A percentile compares a stretch with the other conserved stretches of the same genome.
These are phyloP conservation scores for Torulaspora franciscae DNA, from an alignment of 805 yeast genomes.

Conservation along the genomic window DNA sequence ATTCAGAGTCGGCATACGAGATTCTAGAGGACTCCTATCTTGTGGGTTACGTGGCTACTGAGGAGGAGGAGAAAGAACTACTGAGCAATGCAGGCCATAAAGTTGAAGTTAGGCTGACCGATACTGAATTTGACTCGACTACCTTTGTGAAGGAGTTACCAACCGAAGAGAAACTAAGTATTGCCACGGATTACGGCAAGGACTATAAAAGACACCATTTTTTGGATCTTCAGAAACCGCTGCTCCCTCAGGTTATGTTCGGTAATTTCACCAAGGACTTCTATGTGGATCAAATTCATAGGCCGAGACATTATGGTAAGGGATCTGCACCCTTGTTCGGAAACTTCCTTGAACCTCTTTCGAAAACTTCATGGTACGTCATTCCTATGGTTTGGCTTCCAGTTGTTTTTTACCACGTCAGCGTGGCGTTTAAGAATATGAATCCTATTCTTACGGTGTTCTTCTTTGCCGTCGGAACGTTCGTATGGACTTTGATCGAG, in stretches of 20 bases:
- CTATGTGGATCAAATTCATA: conserved; percentile 91
- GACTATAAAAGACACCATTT: conserved; percentile 79
- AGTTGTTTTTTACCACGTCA: conserved; percentile 58
- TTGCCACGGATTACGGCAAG: conserved; percentile 69
- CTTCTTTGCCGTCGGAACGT: conserved; percentile 74
- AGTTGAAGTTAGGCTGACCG: conserved; percentile 54
- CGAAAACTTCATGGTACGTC: conserved; percentile 92
- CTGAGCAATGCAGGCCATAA: conserved; percentile 54
- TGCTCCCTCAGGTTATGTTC: conserved; percentile 71
- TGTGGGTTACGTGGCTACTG: conserved; percentile 79
- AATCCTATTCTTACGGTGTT: conserved; percentile 43
- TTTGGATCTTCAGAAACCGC: conserved; percentile 77
- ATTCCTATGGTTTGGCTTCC: conserved; percentile 89
- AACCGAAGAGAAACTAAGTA: conserved; percentile 61
- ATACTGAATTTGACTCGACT: conserved; percentile 45
- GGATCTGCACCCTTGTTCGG: conserved; percentile 97
- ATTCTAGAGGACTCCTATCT: conserved; percentile 76
- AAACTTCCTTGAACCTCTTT: conserved; percentile 85
- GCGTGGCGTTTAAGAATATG: conserved; percentile 51
- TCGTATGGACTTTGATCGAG: conserved; percentile 91
- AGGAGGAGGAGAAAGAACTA: conserved; percentile 68
- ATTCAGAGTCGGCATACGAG: conserved; percentile 80
- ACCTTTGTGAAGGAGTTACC: conserved; percentile 59
- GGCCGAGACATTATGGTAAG: conserved; percentile 96
- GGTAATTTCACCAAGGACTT: conserved; percentile 80